phyloP scores from a whole-genome alignment of 169 alveolate genomes.

The Condylostoma magnum region DNA sequence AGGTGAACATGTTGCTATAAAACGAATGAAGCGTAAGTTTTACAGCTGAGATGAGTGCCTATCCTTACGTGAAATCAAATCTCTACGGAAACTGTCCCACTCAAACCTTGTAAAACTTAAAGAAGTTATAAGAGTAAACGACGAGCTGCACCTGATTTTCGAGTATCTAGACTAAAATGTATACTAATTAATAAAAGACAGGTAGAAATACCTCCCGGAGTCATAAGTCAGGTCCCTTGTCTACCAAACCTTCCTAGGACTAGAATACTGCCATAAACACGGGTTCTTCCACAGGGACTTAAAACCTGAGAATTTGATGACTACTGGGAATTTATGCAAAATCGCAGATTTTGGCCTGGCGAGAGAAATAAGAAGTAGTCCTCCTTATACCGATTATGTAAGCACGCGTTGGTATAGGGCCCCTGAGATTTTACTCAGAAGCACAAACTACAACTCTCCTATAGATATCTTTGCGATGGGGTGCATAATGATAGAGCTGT shows the following conservation, averaged over 20 bases:
- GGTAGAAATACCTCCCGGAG: constrained; percentile 55
- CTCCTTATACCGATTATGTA: constrained; percentile 93
- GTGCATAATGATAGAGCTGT: constrained; percentile 86
- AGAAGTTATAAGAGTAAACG: constrained; percentile 66
- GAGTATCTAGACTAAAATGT: constrained; percentile 74
- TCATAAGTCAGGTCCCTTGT: constrained; percentile 57
- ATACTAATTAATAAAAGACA: constrained; percentile 57
- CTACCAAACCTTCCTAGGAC: constrained; percentile 68
- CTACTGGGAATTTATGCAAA: constrained; percentile 76
- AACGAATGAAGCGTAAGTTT: constrained; percentile 72
- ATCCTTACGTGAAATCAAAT: constrained; percentile 73
- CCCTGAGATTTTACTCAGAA: constrained; percentile 82
- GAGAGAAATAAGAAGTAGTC: constrained; percentile 85
- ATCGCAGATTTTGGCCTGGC: constrained; percentile 94
- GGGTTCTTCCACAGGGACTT: constrained; percentile 88
- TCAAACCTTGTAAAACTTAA: constrained; percentile 75
- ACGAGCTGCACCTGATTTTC: constrained; percentile 69
- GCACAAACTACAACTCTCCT: constrained; percentile 81
- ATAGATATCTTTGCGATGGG: constrained; percentile 87
- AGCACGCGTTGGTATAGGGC: constrained; percentile 90
- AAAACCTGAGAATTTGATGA: constrained; percentile 86
- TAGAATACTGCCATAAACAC: constrained; percentile 78
- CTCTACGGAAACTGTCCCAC: constrained; percentile 67
- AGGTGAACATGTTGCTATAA: constrained; percentile 80
- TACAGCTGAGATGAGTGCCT: constrained; percentile 81